Conservation (phyloP, 768 basidiomycete species). For the Pisolithus sp. region DNA sequence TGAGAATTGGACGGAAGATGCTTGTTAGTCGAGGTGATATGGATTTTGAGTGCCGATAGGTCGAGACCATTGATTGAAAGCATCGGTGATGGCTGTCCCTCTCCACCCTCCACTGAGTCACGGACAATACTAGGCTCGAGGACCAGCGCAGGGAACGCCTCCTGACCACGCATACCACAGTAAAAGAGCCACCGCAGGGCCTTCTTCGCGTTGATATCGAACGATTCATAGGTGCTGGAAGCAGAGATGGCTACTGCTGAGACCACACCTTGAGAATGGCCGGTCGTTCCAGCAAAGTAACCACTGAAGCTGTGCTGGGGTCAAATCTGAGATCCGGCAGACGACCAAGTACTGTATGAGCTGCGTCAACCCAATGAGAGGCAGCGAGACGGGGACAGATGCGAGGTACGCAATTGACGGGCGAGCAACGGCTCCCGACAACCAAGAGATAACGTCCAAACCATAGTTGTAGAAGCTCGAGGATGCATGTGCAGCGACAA, state of each 20-base stretch:
- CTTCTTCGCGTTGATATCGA: constrained; percentile 70
- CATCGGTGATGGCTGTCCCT: constrained; percentile 93
- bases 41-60: constrained; percentile 68
- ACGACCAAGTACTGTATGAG: constrained; percentile 86
- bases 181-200: constrained; percentile 91
- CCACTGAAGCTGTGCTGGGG: constrained; percentile 75
- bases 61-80: constrained; percentile 79
- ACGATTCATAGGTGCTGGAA: constrained; percentile 68
- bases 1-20: constrained; percentile 76
- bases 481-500: constrained; percentile 50
- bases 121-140: constrained; percentile 84
- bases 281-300: constrained; percentile 80
- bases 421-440: constrained; percentile 59
- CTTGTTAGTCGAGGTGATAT: constrained; percentile 82
- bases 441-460: constrained; percentile 80
- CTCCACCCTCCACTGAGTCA: constrained; percentile 86
- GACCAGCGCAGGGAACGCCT: constrained; percentile 88
- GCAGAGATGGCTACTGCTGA: constrained; percentile 88
- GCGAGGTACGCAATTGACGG: constrained; percentile 85
- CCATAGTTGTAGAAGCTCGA: constrained; percentile 72
- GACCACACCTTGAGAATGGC: constrained; percentile 95
- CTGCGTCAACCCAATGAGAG: constrained; percentile 94
- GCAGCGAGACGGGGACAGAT: constrained; percentile 89
- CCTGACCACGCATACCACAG: constrained; percentile 87
- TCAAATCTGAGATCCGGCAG: constrained; percentile 66